Evolutionary conservation across 306 rosid species (phyloP), one percentile per base, ranked within the genome.

Genomic region (Trifolium repens): DNA sequence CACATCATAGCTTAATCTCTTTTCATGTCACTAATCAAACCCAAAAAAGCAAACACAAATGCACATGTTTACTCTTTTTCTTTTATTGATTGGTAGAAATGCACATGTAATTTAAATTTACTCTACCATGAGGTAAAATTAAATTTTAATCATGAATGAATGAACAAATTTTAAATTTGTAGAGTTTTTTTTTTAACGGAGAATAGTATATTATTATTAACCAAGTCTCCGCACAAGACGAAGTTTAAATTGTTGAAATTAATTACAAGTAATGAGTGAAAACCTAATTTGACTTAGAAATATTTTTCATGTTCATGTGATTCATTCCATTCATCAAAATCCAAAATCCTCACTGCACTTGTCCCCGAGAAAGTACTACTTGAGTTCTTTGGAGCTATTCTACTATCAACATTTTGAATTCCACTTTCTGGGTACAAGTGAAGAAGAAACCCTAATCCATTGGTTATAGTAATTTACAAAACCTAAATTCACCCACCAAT

Each of bases 371-470:
- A n/a, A 52, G 10, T 52, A 52, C 58, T 52, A 52, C 58, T 52
- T 52, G 24, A 52, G 24, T 8, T 49, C 58, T 52, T 52, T 52
- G 11, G 9, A 52, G 4, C 26, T 52, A 52, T 16, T 52, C 26
- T 52, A 52, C 58, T 0, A 53, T 53, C 5, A 7, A 7, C 62
- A 55, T 9, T 55, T 55, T 4, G 34, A 30, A 55, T 22, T 55
- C 15, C 15, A 50, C 19, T 50, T 50, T 50, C 17, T 24, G 67
- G 35, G 13, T 32, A 43, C 9, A 39, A 66, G 53, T 69, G 65
- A 74, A 42, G 37, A 57, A 63, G 72, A 86, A 87, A 79, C 90
- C 90, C 83, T 87, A 87, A 81, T 72, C 78, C 83, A 73, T 79
- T 81, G 80, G 72, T 47, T 49, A 73, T 8, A n/a, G n/a, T n/a